These are phyloP conservation scores for Starmerella sirachaensis DNA, from an alignment of 805 yeast genomes.

Conservation along the genomic window DNA sequence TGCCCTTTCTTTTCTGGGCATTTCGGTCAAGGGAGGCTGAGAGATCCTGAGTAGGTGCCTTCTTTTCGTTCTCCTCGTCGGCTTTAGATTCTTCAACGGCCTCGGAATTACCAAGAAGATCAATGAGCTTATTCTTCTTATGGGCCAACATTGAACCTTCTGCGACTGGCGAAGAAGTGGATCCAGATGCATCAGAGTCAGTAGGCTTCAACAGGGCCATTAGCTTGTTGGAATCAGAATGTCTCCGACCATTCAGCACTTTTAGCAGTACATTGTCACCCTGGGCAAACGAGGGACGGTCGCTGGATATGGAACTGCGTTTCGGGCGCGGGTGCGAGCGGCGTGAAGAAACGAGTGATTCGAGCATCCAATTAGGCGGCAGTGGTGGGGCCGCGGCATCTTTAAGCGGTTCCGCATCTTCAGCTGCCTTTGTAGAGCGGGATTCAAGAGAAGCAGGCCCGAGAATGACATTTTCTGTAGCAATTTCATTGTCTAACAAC, in stretches of 20 bases:
- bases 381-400: constrained; percentile 8
- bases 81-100: too few species aligned
- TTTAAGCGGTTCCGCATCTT: not conserved
- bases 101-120: too few species aligned
- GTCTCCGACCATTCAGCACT: constrained; percentile 8
- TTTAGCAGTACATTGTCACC: constrained; percentile 12
- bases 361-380: constrained; percentile 21
- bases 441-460: constrained; percentile 5
- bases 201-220: constrained; percentile 9
- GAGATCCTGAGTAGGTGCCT: too few species aligned
- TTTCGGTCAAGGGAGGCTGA: too few species aligned
- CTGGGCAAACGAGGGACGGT: constrained; percentile 1
- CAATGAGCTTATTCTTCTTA: constrained; percentile 7
- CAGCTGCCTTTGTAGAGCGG: not conserved
- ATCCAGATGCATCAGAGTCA: not conserved
- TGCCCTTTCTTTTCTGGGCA: too few species aligned
- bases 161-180: not conserved
- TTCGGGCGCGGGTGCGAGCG: constrained; percentile 1
- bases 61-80: too few species aligned
- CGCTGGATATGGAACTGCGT: constrained; percentile 1
- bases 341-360: constrained; percentile 19
- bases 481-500: constrained; percentile 22
- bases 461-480: constrained; percentile 6
- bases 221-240: constrained; percentile 6
- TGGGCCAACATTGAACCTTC: not conserved